Base-by-base conservation (phyloP, 805 yeast genomes). In the Brettanomyces nanus region DNA sequence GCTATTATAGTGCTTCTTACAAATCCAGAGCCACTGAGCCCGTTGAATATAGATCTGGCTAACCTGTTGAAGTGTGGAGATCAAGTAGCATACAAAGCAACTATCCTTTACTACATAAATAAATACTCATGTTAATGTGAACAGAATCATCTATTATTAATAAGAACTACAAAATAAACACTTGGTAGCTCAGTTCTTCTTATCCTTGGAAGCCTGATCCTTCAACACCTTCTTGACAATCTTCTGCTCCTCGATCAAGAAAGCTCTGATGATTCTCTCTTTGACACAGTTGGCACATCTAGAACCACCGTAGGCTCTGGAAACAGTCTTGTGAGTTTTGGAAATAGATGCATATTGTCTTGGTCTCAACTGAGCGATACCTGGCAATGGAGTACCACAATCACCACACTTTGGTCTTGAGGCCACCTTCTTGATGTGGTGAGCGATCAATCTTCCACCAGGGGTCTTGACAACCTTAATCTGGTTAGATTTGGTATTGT, bases 401-500 rank as follows among this genome's bases (percentile, higher is more conserved):
- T 81, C 89, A 77, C 89, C 89, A 76, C 89, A 81, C 68, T 79
- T 81, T 65, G 81, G 82, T 74, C 85, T 79, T 62, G 94, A 67
- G 62, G 86, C 95, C 57, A 65, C 64, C 80, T 87, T 87, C 83
- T 85, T 85, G 65, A 86, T 76, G 77, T 92, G 98, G 73, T 89
- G 96, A 66, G 95, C 95, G 68, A 87, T 81, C 73, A 92, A 81
- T 73, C 82, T 83, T 68, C 97, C 97, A 80, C 99, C 99, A 73
- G 99, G 98, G 74, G 99, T 92, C 85, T 90, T 92, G 63, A 90
- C 95, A 73, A 90, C 95, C 89, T 85, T 90, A 79, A 92, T 90
- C 79, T 84, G 85, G 95, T 92, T 92, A 61, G 98, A 92, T 73
- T 81, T 83, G 82, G 98, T 89, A 95, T 92, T 92, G 95, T 87